Conservation (phyloP, 306 rosid species). For the Carpinus viminea region DNA sequence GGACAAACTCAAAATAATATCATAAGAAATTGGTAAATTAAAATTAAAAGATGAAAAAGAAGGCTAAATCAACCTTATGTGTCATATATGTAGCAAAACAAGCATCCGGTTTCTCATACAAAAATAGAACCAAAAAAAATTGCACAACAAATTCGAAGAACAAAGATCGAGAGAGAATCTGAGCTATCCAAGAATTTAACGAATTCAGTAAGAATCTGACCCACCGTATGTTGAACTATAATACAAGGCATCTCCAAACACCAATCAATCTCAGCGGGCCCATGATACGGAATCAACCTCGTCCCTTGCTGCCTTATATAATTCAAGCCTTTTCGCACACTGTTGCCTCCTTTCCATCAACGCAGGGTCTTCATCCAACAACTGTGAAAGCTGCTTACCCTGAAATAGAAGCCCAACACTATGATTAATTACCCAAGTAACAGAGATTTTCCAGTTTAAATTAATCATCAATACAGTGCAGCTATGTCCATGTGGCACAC, state of each 20-base stretch:
- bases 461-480: not conserved
- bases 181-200: constrained; percentile 4
- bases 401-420: constrained; percentile 25
- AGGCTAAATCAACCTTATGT: not conserved
- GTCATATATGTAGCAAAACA: not conserved
- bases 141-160: not conserved
- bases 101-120: constrained; percentile 15
- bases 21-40: not conserved
- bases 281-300: constrained; percentile 92
- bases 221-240: constrained; percentile 4
- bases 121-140: constrained; percentile 14
- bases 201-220: constrained; percentile 4
- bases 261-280: constrained; percentile 51
- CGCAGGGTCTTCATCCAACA: constrained; percentile 93
- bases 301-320: constrained; percentile 94
- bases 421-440: not conserved
- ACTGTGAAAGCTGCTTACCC: constrained; percentile 67
- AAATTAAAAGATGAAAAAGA: not conserved
- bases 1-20: too few species aligned
- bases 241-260: constrained; percentile 15
- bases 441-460: not conserved
- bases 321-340: constrained; percentile 82
- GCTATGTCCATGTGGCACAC: too few species aligned
- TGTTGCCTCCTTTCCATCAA: constrained; percentile 93
- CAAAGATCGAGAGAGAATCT: not conserved